These are phyloP conservation scores for Keithomyces neogunnii DNA, from an alignment of 2,329 filamentous ascomycete genomes.

Conservation along the genomic window DNA sequence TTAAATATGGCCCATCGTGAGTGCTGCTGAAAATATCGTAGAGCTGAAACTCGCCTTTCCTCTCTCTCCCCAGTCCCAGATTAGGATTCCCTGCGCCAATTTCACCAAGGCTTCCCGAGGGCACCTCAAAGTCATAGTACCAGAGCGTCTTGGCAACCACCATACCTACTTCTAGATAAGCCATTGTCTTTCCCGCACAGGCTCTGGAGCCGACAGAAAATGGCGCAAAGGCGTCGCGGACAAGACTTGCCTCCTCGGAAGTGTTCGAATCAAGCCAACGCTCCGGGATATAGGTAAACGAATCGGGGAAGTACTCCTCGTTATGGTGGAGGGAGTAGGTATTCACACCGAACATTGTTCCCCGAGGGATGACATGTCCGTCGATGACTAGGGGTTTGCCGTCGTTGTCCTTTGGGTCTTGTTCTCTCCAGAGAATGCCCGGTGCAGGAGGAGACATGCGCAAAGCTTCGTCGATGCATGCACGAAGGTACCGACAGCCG, in stretches of 20 bases:
- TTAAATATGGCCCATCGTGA: too few relatives aligned
- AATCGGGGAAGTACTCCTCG: neutral
- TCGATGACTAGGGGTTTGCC: neutral
- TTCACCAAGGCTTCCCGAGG: neutral
- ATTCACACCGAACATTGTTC: neutral
- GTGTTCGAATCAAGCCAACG: neutral
- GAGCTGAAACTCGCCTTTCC: too few relatives aligned
- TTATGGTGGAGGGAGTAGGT: neutral
- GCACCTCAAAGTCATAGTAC: neutral
- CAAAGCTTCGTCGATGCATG: neutral
- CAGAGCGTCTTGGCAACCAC: neutral
- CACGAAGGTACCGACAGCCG: neutral
- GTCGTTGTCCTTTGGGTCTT: neutral
- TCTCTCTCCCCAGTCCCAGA: too few relatives aligned
- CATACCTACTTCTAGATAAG: neutral
- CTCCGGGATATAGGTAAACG: neutral
- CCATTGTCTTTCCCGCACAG: neutral
- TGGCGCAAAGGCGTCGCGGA: neutral
- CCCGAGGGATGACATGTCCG: neutral
- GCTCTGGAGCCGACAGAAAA: neutral
- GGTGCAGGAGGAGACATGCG: neutral
- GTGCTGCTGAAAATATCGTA: too few relatives aligned
- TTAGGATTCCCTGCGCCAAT: neutral
- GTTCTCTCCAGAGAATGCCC: neutral
- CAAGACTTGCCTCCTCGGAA: neutral